Evolutionary conservation across 495 filamentous ascomycete genomes (phyloP), one percentile per base, ranked within the genome.

Genomic region (Bryoglossum gracile): DNA sequence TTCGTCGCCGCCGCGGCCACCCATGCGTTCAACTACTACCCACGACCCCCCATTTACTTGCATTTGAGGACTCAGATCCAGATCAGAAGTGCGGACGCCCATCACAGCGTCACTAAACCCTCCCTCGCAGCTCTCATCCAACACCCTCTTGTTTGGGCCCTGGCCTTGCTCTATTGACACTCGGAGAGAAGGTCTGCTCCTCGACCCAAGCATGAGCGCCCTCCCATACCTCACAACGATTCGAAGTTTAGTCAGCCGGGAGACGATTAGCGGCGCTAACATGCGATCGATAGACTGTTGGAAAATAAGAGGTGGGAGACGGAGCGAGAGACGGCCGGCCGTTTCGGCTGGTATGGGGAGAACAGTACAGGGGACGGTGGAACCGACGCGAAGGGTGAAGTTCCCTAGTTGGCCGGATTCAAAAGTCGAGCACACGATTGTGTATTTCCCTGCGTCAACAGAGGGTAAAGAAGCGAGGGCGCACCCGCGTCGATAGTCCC

Each of bases 381-480:
- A 78, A 8, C 76, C 78, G 26, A 94, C 73, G 54, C 78, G 78
- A 21, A 98, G 70, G 2, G 71, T 78, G 65, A 94, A 97, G n/a
- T 70, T 71, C 2, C 79, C 88, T 2, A 77, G 65, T 59, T 90
- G 84, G 23, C 80, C 80, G 0, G 82, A 75, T 36, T 94, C 87
- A 60, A 94, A 96, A 1, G 92, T 95, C 6, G 84, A 89, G 55
- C 80, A 84, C 9, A 97, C 81, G 38, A 95, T 74, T 0, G 89
- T 95, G 65, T 97, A 97, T 0, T 70, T 73, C 2, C 91, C 91
- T 2, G 71, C 63, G 21, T 76, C 73, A 6, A 91, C 63, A 5
- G 60, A 61, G 11, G 64, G 61, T 10, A 77, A 62, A 45, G 84
- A 77, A 3, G 82, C 81, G 28, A 87, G 64, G 4, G 84, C 87